These are phyloP conservation scores for Apiospora sp. DNA, from an alignment of 2,329 filamentous ascomycete species.

Conservation along the genomic window DNA sequence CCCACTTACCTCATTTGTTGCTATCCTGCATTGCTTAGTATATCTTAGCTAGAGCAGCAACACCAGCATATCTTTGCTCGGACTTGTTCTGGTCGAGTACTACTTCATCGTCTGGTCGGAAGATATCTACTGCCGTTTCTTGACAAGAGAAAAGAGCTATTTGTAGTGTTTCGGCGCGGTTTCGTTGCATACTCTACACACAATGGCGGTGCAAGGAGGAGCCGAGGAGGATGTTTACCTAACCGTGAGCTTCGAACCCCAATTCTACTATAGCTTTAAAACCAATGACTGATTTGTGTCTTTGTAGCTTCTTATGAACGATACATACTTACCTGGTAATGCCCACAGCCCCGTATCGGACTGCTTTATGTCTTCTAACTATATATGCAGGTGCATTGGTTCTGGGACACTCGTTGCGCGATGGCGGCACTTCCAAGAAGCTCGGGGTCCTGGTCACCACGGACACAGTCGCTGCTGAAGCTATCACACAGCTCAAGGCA, in stretches of 20 bases:
- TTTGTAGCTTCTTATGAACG: conserved; percentile 83
- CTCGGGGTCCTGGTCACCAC: conserved; percentile 84
- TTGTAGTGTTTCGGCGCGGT: neutral
- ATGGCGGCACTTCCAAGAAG: conserved; percentile 87
- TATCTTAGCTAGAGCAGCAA: neutral
- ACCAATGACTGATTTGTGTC: neutral
- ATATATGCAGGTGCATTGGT: conserved; percentile 79
- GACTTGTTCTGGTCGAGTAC: neutral
- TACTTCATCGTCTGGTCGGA: neutral
- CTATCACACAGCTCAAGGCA: conserved; percentile 81
- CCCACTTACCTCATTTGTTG: conserved; percentile 15
- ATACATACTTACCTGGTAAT: conserved; percentile 91
- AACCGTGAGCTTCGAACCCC: conserved; percentile 25
- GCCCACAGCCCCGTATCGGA: conserved; percentile 27
- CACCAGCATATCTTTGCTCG: neutral
- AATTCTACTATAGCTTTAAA: conserved; percentile 51
- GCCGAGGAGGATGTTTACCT: conserved; percentile 29
- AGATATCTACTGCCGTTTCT: neutral
- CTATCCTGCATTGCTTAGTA: neutral
- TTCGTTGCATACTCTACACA: conserved; percentile 27
- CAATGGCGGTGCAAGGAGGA: conserved; percentile 48
- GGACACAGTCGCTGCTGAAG: conserved; percentile 78
- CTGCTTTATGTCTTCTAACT: conserved; percentile 31
- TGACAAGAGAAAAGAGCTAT: neutral
- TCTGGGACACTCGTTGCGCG: conserved; percentile 90